Conservation (phyloP, 108 stramenopile genomes). For the Skeletonema grethae region DNA sequence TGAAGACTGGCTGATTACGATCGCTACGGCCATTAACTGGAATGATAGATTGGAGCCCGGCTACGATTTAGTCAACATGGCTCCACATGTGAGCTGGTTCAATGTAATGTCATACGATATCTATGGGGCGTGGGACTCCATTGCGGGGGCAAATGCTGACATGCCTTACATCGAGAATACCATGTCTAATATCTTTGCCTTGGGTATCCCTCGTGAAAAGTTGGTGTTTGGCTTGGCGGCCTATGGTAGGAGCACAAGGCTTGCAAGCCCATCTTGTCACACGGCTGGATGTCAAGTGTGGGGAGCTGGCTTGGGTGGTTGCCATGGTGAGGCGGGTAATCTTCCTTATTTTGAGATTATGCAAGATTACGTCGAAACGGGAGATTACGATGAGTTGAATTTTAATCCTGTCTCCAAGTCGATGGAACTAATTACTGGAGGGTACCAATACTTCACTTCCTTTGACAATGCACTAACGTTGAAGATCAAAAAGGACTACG, state of each 20-base stretch:
- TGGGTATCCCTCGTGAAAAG: slow-evolving; percentile 33
- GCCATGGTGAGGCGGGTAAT: slow-evolving; percentile 27
- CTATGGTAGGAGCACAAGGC: slow-evolving; percentile 26
- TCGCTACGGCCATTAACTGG: slow-evolving; percentile 33
- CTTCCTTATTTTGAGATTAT: slow-evolving; percentile 36
- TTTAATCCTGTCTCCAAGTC: slow-evolving; percentile 20
- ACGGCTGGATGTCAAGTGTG: slow-evolving; percentile 26
- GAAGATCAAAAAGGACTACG: slow-evolving; percentile 21
- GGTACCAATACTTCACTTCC: slow-evolving; percentile 27
- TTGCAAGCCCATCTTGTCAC: slow-evolving; percentile 13
- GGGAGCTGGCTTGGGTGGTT: slow-evolving; percentile 31
- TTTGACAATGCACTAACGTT: slow-evolving; percentile 33
- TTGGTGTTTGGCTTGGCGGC: slow-evolving; percentile 41
- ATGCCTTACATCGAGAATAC: slow-evolving; percentile 31
- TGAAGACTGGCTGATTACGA: slow-evolving; percentile 33
- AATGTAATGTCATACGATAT: slow-evolving; percentile 46
- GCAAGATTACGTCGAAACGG: slow-evolving; percentile 20
- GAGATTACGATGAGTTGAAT: slow-evolving; percentile 29
- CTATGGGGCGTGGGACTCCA: slow-evolving; percentile 23
- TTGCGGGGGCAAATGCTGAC: slow-evolving; percentile 35
- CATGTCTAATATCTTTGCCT: slow-evolving; percentile 19
- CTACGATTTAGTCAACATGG: slow-evolving; percentile 34
- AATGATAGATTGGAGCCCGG: slow-evolving; percentile 13
- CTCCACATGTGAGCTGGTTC: slow-evolving; percentile 38
- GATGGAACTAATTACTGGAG: slow-evolving; percentile 32